Percentiles rank a stretch among this genome's conserved stretches.
Conservation (phyloP, 768 basidiomycete species). For the Termitomyces heimii region DNA sequence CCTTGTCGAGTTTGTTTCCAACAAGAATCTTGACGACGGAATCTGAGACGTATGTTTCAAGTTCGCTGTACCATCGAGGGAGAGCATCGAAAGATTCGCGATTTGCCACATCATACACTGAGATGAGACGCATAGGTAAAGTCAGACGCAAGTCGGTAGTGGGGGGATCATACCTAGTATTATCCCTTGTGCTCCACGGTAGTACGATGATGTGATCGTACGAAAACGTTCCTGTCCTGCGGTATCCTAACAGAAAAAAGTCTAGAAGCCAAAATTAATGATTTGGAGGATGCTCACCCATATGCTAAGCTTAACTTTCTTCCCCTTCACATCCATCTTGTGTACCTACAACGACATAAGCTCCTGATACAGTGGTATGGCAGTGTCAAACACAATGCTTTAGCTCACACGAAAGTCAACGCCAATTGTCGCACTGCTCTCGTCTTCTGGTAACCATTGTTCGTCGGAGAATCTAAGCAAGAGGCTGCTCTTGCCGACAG, state of each 20-base stretch:
- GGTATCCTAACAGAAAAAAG: slow-evolving; percentile 58
- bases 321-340: slow-evolving; percentile 81
- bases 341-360: slow-evolving; percentile 51
- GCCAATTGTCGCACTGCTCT: slow-evolving; percentile 79
- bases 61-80: slow-evolving; percentile 88
- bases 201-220: slow-evolving; percentile 93
- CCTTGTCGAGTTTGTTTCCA: slow-evolving; percentile 94
- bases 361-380: not conserved
- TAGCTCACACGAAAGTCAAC: slow-evolving; percentile 76
- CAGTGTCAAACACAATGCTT: not conserved
- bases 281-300: slow-evolving; percentile 64
- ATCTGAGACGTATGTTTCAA: slow-evolving; percentile 86
- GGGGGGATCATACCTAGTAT: slow-evolving; percentile 50
- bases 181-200: slow-evolving; percentile 82
- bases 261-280: not conserved
- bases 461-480: slow-evolving; percentile 95
- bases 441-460: slow-evolving; percentile 90
- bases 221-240: slow-evolving; percentile 97
- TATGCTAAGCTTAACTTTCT: slow-evolving; percentile 89
- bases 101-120: slow-evolving; percentile 94
- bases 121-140: not conserved
- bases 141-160: not conserved
- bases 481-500: slow-evolving; percentile 90
- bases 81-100: slow-evolving; percentile 91
- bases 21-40: slow-evolving; percentile 93